Evolutionary conservation across 2,329 filamentous ascomycete species (phyloP), one percentile per base, ranked within the genome.

Genomic region (Remersonia thermophila): DNA sequence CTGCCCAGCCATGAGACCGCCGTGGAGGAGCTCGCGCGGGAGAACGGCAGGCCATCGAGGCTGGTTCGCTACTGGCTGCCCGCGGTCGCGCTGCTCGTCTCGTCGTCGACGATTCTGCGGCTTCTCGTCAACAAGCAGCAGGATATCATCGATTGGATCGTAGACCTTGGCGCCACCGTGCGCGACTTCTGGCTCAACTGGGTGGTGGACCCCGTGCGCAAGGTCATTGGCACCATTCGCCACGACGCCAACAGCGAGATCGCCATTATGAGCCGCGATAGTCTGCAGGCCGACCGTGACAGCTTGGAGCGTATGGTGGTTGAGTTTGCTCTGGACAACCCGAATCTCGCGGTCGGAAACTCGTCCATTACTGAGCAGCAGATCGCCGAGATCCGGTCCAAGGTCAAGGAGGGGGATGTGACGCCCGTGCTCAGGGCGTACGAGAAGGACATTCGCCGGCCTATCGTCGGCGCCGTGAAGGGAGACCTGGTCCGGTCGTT

Each of bases 261-360:
- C 46, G 91, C 89, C 30, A 83, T 98, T 46, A 91, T 98, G 82
- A 95, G 86, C 61, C 83, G 85, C 40, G 81, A 89, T 47, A 95
- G 86, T 47, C 70, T 98, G 15, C 79, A 81, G 55, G 86, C 87
- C 1, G 91, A 98, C 55, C 77, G 85, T 23, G 84, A 86, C 36
- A 95, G 86, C 52, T 65, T 98, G 23, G 89, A 98, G 57, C 80
- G 91, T 32, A 98, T 98, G 91, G 93, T 98, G 3, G 80, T 98
- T 27, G 91, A 96, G 48, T 98, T 98, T 62, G 83, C 87, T 4
- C 63, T 79, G 8, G 86, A 94, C 48, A 85, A 86, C 51, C 82
- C 84, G 1, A 68, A 74, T 36, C 69, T 76, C 18, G 61, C 67
- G 20, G 65, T 65, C 7, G 66, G 64, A 1, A 54, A 51, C 1